Base-by-base conservation (phyloP, 225 moss, liverwort and hornwort genomes). In the Marchantia polymorpha region DNA sequence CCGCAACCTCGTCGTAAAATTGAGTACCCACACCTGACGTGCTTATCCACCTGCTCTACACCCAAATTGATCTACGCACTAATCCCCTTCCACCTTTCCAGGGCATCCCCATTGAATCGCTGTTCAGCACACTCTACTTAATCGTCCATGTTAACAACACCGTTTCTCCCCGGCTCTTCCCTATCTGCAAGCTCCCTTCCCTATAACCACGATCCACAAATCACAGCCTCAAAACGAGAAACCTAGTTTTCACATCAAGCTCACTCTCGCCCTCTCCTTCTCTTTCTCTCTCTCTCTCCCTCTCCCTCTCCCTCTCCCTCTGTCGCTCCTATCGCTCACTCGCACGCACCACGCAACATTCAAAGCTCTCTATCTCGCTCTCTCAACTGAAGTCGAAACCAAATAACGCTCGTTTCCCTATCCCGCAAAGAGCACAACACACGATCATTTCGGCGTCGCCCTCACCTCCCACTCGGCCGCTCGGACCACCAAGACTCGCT, bases 11-110 rank as follows among this genome's bases (percentile, higher is more conserved):
- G 66, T 76, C 74, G 67, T 51, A 25, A 73, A 75, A 66, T 80
- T 73, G 17, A 6, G 48, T 20, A 80, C 69, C 58, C 69, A 31
- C 17, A 25, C 26, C 65, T 61, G 52, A 49, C 17, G n/a, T 59
- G 47, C 20, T 66, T 78, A 81, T 78, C 48, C 74, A 83, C 83
- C 86, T 83, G 58, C 74, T 69, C 75, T 78, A 75, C 50, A 58
- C 75, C 81, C 81, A 81, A 81, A 81, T 81, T 78, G 69, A 81
- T 75, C 74, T 55, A 78, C 72, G 30, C 6, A 72, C 64, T 75
- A 64, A 69, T 27, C 27, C 50, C 52, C 69, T 72, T 47, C 3
- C 55, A 29, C 74, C 31, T 47, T 49, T 58, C 23, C 68, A 46
- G 64, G 70, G 39, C 49, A 55, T 39, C 49, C 65, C 26, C 46